Evolutionary conservation across 345 rosid genomes (phyloP), one percentile per base, ranked within the genome.

Genomic region (Raphanus sativus): DNA sequence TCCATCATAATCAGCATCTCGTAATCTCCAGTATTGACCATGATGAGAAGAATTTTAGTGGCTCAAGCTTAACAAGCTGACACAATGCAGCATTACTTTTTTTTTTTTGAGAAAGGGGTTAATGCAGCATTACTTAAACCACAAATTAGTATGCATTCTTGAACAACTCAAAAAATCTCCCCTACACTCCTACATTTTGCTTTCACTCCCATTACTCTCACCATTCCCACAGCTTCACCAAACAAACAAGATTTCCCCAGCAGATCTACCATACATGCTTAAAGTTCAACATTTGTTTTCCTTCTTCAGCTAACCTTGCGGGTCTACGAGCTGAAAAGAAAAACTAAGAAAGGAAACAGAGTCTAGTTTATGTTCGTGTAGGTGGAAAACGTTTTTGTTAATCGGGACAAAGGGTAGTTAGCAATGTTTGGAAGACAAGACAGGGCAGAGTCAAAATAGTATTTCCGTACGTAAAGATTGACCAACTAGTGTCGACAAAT

Each of bases 321-420:
- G 86, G 87, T 76, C 93, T 89, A 71, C 89, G 87, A 70, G 86
- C 91, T 56, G 91, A 86, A 34, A 65, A 89, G 68, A 65, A 83
- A 85, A 69, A 11, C 73, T 83, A 42, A 89, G 50, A 67, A 84
- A 87, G 25, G 94, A 78, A 64, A 81, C 58, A 7, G 84, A 71
- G 74, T 87, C 90, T 38, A 33, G 68, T 34, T 24, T 56, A 59
- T 84, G 62, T 58, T 83, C 8, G 6, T 76, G 74, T 69, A 13
- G 54, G 16, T 16, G 16, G 15, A 1, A 9, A 48, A 48, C 16
- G 2, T 48, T 48, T 13, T 13, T 48, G 54, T 48, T 48, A 13
- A 48, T 48, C 2, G 17, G 6, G 54, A 45, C 42, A 69, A 76
- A 76, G 28, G 25, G 32, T 70, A 69, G n/a, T 25, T 61, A 54